Evolutionary conservation across 2,329 filamentous ascomycete species (phyloP).

Genomic region (Aspergillus niger): DNA sequence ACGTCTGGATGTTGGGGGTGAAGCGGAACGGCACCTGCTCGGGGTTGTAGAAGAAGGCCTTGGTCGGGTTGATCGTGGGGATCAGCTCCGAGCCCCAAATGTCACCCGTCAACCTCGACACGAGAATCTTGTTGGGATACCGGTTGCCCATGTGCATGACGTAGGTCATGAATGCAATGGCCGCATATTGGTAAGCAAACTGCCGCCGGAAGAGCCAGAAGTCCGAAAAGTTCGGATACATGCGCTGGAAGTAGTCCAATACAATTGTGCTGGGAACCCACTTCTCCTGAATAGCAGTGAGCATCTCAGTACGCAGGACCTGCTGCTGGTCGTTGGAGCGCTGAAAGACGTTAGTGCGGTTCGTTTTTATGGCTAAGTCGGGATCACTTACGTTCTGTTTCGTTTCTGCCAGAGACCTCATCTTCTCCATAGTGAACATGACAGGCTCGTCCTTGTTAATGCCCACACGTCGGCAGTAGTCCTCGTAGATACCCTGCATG

Average conservation of each 20-base stretch:
- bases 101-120: slow-evolving; percentile 82
- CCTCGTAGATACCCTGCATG: slow-evolving; percentile 92
- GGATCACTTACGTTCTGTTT: slow-evolving; percentile 55
- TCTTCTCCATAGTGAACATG: slow-evolving; percentile 92
- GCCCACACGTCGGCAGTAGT: slow-evolving; percentile 83
- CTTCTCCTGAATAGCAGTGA: slow-evolving; percentile 89
- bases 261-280: slow-evolving; percentile 83
- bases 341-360: slow-evolving; percentile 36
- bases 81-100: slow-evolving; percentile 96
- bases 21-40: slow-evolving; percentile 97
- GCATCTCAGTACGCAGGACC: slow-evolving; percentile 82
- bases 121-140: slow-evolving; percentile 93
- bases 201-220: slow-evolving; percentile 99
- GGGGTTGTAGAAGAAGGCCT: slow-evolving; percentile 90
- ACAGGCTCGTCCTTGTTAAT: slow-evolving; percentile 95
- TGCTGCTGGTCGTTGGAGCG: slow-evolving; percentile 65
- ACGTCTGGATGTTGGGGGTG: slow-evolving; percentile 90
- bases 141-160: slow-evolving; percentile 96
- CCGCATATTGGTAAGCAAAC: slow-evolving; percentile 92
- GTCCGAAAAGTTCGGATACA: slow-evolving; percentile 85
- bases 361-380: background rate
- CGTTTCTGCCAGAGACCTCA: slow-evolving; percentile 72
- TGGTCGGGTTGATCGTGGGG: slow-evolving; percentile 79
- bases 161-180: slow-evolving; percentile 97
- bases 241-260: slow-evolving; percentile 84